phyloP scores from a whole-genome alignment of 495 filamentous ascomycete genomes.

The Trichoderma erinaceum region DNA sequence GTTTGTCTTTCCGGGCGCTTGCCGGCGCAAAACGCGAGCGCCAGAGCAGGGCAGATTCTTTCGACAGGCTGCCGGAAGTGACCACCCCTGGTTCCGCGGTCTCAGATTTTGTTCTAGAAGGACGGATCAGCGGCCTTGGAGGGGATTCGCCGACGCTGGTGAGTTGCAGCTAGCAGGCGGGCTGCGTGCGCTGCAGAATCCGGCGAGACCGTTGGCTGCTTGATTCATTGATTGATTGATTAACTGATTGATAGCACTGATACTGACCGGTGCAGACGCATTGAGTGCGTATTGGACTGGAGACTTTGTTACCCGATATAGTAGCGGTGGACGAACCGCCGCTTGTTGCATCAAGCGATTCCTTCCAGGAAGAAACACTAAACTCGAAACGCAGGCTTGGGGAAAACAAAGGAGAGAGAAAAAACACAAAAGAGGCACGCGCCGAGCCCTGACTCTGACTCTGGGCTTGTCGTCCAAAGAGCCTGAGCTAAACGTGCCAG shows the following conservation, averaged over 20 bases:
- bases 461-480: not conserved
- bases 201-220: not conserved
- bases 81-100: conserved; percentile 1
- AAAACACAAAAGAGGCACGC: not conserved
- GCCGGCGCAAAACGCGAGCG: conserved; percentile 5
- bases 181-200: not conserved
- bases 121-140: not conserved
- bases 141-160: conserved; percentile 3
- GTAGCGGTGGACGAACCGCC: not conserved
- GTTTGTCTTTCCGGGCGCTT: conserved; percentile 1
- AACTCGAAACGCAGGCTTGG: too few relatives aligned
- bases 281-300: too few relatives aligned
- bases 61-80: not conserved
- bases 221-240: not conserved
- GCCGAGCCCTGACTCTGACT: not conserved
- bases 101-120: conserved; percentile 11
- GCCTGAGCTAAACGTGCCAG: not conserved
- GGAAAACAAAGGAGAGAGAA: too few relatives aligned
- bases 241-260: not conserved
- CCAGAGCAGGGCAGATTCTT: not conserved
- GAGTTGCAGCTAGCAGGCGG: not conserved
- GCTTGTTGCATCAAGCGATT: not conserved
- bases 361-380: too few relatives aligned
- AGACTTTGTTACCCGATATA: too few relatives aligned
- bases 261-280: too few relatives aligned